Evolutionary conservation across 2,329 filamentous ascomycete genomes (phyloP), one percentile per base, ranked within the genome.

Genomic region (Fusarium ramigenum): DNA sequence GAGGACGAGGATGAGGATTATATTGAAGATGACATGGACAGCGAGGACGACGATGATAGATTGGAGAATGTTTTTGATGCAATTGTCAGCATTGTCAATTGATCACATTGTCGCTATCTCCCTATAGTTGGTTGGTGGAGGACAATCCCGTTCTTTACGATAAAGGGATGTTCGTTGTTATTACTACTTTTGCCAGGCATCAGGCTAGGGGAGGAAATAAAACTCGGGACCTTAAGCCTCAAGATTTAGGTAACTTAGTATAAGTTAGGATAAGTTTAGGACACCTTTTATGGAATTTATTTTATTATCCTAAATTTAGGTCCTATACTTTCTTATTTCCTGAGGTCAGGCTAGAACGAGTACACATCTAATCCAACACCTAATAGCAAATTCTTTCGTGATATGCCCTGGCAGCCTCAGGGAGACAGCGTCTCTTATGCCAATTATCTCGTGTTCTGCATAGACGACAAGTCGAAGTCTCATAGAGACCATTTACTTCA

Each of bases 361-460:
- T 46, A 9, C 8, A 28, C 0, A 46, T 10, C 12, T 28, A 12
- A 46, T 21, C 18, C 8, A 21, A 12, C 12, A 28, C 18, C 5
- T 4, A 28, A 28, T 9, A 14, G 4, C 2, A 28, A 15, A 14
- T 4, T 46, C 5, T 4, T 18, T 46, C 5, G 25, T 21, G 5
- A 28, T 21, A 21, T 7, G 28, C 6, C 25, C 3, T 21, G 2
- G 3, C 25, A 25, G 7, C 7, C n/a, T 18, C 7, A 28, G 4
- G 14, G 25, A 15, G 9, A 21, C 9, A 47, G 3, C 3, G 2
- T 28, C 12, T 21, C 25, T 15, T 0, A 15, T 21, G 25, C 1
- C 7, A 4, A 10, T 4, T 28, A 0, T 19, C 43, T 46, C 1
- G 4, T 4, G 9, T 8, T 12, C 6, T 28, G 44, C 4, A 5